phyloP scores from a whole-genome alignment of 495 filamentous ascomycete species.

The Glutinoglossum americanum region DNA sequence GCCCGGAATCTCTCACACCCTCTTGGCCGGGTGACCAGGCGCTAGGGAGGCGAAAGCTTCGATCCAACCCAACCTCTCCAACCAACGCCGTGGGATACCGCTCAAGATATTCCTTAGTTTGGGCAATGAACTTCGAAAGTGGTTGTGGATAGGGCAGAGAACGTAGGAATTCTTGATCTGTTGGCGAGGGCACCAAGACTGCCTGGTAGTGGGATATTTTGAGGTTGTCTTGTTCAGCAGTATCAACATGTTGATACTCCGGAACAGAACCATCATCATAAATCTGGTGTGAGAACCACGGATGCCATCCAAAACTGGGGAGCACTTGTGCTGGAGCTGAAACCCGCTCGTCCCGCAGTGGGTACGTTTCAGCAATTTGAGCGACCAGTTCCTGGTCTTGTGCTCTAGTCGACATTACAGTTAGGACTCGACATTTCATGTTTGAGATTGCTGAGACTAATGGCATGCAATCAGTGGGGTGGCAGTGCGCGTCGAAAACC shows the following conservation, averaged over 20 bases:
- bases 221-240: not conserved
- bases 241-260: not conserved
- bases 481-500: conserved; percentile 83
- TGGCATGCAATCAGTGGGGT: conserved; percentile 90
- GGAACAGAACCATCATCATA: conserved; percentile 35
- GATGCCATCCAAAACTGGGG: conserved; percentile 94
- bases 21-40: conserved; percentile 32
- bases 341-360: conserved; percentile 2
- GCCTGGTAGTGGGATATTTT: conserved; percentile 50
- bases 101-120: conserved; percentile 40
- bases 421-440: conserved; percentile 61
- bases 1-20: conserved; percentile 25
- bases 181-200: conserved; percentile 39
- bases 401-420: conserved; percentile 71
- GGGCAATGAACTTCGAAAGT: conserved; percentile 40
- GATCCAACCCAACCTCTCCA: conserved; percentile 80
- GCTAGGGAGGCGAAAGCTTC: conserved; percentile 59
- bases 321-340: conserved; percentile 24
- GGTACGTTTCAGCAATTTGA: conserved; percentile 32
- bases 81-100: conserved; percentile 48
- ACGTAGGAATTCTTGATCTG: conserved; percentile 38
- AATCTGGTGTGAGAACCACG: conserved; percentile 90
- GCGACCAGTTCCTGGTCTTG: conserved; percentile 78
- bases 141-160: conserved; percentile 49
- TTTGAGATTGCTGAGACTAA: conserved; percentile 38